phyloP scores from a whole-genome alignment of 2,329 filamentous ascomycete species.

The Aspergillus sp. region DNA sequence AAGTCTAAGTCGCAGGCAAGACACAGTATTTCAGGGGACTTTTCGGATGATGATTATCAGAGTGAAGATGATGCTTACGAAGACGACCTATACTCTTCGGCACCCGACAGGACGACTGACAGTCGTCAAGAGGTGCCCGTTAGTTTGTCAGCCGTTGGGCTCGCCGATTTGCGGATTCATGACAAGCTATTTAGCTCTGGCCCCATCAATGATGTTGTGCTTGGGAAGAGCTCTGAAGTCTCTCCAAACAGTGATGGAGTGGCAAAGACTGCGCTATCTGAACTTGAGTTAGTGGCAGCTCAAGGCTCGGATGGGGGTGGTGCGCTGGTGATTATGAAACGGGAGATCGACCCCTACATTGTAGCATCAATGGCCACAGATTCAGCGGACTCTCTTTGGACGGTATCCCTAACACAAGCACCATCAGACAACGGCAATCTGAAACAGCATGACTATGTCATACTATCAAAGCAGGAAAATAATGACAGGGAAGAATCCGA shows the following conservation, averaged over 20 bases:
- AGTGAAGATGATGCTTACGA: constrained; percentile 61
- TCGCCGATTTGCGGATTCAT: constrained; percentile 72
- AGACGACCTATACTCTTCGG: constrained; percentile 50
- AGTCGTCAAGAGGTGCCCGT: constrained; percentile 16
- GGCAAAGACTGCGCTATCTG: constrained; percentile 36
- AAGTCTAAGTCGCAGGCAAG: constrained; percentile 60
- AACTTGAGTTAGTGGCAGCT: constrained; percentile 55
- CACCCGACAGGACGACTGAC: constrained; percentile 22
- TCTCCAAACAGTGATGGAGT: constrained; percentile 48
- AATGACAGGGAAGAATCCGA: constrained; percentile 73
- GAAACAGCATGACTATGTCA: constrained; percentile 68
- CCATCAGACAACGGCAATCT: constrained; percentile 52
- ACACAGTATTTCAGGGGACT: constrained; percentile 52
- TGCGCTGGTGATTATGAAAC: constrained; percentile 74
- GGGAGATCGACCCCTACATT: constrained; percentile 71
- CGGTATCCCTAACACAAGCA: constrained; percentile 57
- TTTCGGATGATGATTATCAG: constrained; percentile 59
- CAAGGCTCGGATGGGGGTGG: constrained; percentile 58
- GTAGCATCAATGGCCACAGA: constrained; percentile 71
- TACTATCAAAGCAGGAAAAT: constrained; percentile 69
- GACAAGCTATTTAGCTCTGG: constrained; percentile 76
- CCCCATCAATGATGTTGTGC: constrained; percentile 72
- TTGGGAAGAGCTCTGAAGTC: constrained; percentile 59
- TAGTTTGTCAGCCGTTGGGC: constrained; percentile 40
- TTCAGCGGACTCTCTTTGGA: constrained; percentile 77